Evolutionary conservation across 495 filamentous ascomycete genomes (phyloP), one percentile per base, ranked within the genome.

Genomic region (Xylaria curta): DNA sequence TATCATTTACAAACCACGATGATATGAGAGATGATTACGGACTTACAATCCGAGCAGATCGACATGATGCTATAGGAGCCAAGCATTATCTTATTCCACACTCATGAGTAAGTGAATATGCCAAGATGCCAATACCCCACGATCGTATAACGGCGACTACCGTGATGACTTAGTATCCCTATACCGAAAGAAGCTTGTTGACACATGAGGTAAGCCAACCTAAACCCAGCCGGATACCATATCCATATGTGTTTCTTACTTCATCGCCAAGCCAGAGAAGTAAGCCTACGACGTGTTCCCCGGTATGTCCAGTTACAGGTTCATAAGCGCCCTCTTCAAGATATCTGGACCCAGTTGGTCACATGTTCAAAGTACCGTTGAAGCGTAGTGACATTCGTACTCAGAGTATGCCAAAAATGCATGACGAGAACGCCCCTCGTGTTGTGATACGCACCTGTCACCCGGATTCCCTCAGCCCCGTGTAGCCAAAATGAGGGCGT

Each of bases 371-470:
- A 58, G 46, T 19, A 40, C 65, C 49, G 33, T 56, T 49, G 10
- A 56, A 42, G 38, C n/a, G 40, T 31, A 24, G 58, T 38, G 46
- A 28, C 33, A 38, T 42, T n/a, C 21, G 6, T 38, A 31, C 13
- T 21, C 12, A 44, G n/a, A 24, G 58, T 19, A 46, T 49, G 44
- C 44, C 44, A 26, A 51, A 44, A 19, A 31, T 36, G 64, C 9
- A 42, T 63, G 59, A 64, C 36, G 24, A 69, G 36, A 56, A 56
- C 38, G 31, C 40, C 46, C 47, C 59, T 54, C 56, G 24, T 53
- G 58, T 31, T 28, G 59, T 70, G 36, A 63, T 51, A 70, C 68
- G 53, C 58, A 60, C 53, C 26, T 46, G 66, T 54, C 66, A 68
- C 42, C 65, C 13, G 21, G 28, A 26, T 21, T 33, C 24, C 24